Percentiles rank a stretch among this genome's conserved stretches.
These are phyloP conservation scores for Didymella glomerata DNA, from an alignment of 2,329 filamentous ascomycete species.

Conservation along the genomic window DNA sequence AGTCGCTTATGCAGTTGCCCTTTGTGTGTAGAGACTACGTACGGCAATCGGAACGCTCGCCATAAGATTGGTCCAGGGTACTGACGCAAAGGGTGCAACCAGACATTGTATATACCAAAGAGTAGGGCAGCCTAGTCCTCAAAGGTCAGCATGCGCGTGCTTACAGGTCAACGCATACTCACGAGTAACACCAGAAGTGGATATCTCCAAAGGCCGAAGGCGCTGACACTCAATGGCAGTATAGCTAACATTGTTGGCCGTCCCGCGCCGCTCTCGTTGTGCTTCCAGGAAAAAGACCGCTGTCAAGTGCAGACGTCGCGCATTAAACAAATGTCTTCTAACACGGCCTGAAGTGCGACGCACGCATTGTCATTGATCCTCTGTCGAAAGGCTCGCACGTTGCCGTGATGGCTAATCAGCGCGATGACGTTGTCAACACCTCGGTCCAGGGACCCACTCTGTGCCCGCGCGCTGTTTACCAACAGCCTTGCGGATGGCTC, in stretches of 20 bases:
- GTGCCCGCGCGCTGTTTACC: neutral
- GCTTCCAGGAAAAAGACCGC: neutral
- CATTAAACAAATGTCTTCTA: neutral
- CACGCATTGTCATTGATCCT: neutral
- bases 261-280: too few species aligned
- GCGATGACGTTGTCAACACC: constrained; percentile 3
- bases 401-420: neutral
- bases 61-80: constrained; percentile 44
- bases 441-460: neutral
- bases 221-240: neutral
- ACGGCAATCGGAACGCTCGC: constrained; percentile 38
- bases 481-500: neutral
- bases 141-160: neutral
- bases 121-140: constrained; percentile 17
- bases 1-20: constrained; percentile 38
- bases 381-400: neutral
- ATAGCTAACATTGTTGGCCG: neutral
- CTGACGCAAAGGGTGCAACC: constrained; percentile 36
- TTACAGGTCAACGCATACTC: neutral
- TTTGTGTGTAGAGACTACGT: constrained; percentile 38
- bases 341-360: neutral
- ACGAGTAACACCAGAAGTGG: neutral
- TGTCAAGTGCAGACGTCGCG: neutral
- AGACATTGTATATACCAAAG: constrained; percentile 39
- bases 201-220: constrained; percentile 1